Base-by-base conservation (phyloP, 2,329 filamentous ascomycete genomes). In the Beauveria sp. region DNA sequence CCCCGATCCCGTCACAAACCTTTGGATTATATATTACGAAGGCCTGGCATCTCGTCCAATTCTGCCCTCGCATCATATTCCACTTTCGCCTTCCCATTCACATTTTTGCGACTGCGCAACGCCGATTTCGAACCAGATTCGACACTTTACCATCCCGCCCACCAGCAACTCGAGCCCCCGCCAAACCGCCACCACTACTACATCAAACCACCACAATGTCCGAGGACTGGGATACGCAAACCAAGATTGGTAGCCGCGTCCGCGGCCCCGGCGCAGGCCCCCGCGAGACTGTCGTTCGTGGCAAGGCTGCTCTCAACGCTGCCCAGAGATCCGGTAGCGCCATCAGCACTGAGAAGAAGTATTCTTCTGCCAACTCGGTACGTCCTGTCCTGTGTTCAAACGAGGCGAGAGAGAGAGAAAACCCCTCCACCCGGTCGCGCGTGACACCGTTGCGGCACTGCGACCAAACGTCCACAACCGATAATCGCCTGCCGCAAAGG, bases 311-410 rank as follows among this genome's bases (percentile, higher is more conserved):
- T 42, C 79, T 99, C 68, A 99, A 99, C 77, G 93, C 93, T 64
- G 95, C 95, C 30, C 86, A 90, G 77, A 87, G 95, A 65, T 83
- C 81, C 64, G 95, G 95, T 64, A 82, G 83, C 63, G 76, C 96
- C 68, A 75, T 96, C 66, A 82, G 81, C 64, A 96, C 93, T 1
- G 93, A 99, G 81, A 99, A 99, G 90, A 99, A 99, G 75, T 86
- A 73, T 72, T 79, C 83, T 54, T 84, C 85, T 62, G 86, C 88
- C 74, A 98, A 98, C 74, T 74, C 87, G 67, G 91, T 95, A 87
- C 70, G 89, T 83, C 24, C 16, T 38, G 14, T 24, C 18, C 24
- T 30, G 8, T 14, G 6, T 6, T 7, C 55, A 14, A 24, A 24
- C 34, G 9, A 42, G 45, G 45, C 55, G 7, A 49, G 51, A 54